Percentiles rank a stretch among this genome's conserved stretches.
Evolutionary conservation across 352 stramenopile species (phyloP).

Genomic region (Pythium monospermum): DNA sequence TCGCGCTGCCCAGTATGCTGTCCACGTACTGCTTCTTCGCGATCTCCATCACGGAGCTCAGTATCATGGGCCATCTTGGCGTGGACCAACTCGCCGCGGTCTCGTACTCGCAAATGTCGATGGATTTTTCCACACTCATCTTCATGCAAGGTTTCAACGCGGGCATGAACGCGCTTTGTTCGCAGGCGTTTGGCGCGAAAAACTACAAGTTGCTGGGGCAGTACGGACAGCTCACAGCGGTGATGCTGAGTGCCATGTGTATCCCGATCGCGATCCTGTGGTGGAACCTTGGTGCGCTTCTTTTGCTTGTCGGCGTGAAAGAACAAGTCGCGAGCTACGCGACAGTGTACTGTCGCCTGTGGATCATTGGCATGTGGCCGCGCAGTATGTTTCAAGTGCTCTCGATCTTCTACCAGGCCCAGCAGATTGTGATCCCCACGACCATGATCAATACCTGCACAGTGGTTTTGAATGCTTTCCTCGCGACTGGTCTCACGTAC

Average conservation of each 20-base stretch:
- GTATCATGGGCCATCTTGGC: conserved; percentile 74
- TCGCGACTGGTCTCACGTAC: conserved; percentile 57
- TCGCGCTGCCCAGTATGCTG: conserved; percentile 48
- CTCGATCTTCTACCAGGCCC: conserved; percentile 64
- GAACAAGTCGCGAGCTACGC: conserved; percentile 33
- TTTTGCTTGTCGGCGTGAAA: conserved; percentile 33
- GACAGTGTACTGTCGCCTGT: conserved; percentile 48
- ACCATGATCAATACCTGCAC: conserved; percentile 44
- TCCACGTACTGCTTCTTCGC: conserved; percentile 80
- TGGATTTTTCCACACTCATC: conserved; percentile 71
- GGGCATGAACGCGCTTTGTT: conserved; percentile 77
- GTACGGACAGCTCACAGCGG: conserved; percentile 56
- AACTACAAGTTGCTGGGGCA: conserved; percentile 71
- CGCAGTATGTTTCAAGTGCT: conserved; percentile 66
- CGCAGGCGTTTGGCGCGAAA: conserved; percentile 80
- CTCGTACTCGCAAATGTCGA: conserved; percentile 71
- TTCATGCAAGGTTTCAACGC: conserved; percentile 81
- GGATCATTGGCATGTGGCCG: conserved; percentile 60
- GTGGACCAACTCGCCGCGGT: conserved; percentile 75
- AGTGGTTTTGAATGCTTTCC: conserved; percentile 45
- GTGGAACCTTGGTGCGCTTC: conserved; percentile 54
- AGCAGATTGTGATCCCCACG: conserved; percentile 67
- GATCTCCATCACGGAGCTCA: conserved; percentile 76
- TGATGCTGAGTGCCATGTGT: conserved; percentile 51
- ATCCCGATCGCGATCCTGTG: conserved; percentile 59